Evolutionary conservation across 2,329 filamentous ascomycete species (phyloP), one percentile per base, ranked within the genome.

Genomic region (Fusarium austroafricanum): DNA sequence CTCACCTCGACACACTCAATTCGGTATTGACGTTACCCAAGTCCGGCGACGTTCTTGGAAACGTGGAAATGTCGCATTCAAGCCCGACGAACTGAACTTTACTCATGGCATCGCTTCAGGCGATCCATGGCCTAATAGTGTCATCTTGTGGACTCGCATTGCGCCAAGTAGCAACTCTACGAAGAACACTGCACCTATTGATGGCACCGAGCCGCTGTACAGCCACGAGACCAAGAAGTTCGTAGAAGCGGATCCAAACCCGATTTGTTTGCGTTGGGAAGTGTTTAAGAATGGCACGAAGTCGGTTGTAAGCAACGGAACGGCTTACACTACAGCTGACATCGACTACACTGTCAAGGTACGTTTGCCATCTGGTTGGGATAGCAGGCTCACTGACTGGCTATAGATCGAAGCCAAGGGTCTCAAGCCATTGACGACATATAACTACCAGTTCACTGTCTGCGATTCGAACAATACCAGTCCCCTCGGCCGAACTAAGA

Each of bases 171-270:
- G 23, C 8, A 8, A 6, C 0, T 55, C 53, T 0, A 29, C 28
- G 12, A 5, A 17, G 0, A 26, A 23, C 2, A 55, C 35, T 5
- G 45, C 53, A 0, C 45, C 53, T 1, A 29, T 55, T 11, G 35
- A 52, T 10, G 28, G 53, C 2, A 52, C 53, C 3, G 45, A 55
- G 10, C 45, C 53, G 5, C 47, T 55, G 3, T 55, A 52, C 11
- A 55, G 53, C 11, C 45, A 55, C n/a, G 53, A 55, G 10, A 52
- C 35, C 1, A 52, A 55, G 20, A 55, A 55, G n/a, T 55, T 55
- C 2, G 6, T 55, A 5, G 20, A 55, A 7, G 18, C 31, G 4
- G 31, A 55, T 18, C 45, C 45, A 0, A 40, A 55, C 6, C 53
- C 53, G 12, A 52, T 55, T 2, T 55, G 53, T 4, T 4, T 55